Evolutionary conservation across 192 early-diverging fungal genomes (phyloP).

Genomic region (Endogone sp.): DNA sequence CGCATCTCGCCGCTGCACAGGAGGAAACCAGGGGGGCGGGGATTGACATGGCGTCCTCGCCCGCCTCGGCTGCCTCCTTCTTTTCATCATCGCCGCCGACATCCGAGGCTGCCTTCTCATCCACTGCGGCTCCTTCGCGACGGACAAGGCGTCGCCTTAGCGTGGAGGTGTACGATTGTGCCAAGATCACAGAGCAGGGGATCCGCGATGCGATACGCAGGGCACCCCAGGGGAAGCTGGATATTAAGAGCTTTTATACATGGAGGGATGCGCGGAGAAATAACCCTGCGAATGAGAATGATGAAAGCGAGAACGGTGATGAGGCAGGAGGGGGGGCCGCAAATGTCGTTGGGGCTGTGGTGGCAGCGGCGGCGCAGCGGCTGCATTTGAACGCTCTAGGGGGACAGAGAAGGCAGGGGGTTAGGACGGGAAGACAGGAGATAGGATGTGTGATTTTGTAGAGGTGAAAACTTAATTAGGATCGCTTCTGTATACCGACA

Average conservation of each 20-base stretch:
- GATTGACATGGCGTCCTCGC: constrained; percentile 1
- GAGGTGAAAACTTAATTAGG: background rate
- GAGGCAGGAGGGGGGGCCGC: no score
- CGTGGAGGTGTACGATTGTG: constrained; percentile 47
- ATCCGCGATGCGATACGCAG: constrained; percentile 8
- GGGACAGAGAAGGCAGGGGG: background rate
- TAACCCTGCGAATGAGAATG: background rate
- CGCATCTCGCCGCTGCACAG: constrained; percentile 25
- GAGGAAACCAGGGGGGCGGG: constrained; percentile 19
- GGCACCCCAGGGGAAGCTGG: background rate
- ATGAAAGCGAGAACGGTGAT: background rate
- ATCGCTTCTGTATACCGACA: no score
- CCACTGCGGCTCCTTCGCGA: constrained; percentile 6
- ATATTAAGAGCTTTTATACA: background rate
- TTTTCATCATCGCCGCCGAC: constrained; percentile 20
- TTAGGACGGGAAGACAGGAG: background rate
- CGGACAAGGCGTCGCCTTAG: constrained; percentile 5
- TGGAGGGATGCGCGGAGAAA: background rate
- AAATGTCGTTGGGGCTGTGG: background rate
- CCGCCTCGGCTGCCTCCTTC: constrained; percentile 17
- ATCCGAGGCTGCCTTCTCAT: constrained; percentile 13
- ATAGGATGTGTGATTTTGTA: background rate
- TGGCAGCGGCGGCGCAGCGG: background rate
- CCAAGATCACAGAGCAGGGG: constrained; percentile 41
- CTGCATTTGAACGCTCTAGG: background rate